phyloP scores from a whole-genome alignment of 1,139 yeast species.

The Scheffersomyces quercinus region DNA sequence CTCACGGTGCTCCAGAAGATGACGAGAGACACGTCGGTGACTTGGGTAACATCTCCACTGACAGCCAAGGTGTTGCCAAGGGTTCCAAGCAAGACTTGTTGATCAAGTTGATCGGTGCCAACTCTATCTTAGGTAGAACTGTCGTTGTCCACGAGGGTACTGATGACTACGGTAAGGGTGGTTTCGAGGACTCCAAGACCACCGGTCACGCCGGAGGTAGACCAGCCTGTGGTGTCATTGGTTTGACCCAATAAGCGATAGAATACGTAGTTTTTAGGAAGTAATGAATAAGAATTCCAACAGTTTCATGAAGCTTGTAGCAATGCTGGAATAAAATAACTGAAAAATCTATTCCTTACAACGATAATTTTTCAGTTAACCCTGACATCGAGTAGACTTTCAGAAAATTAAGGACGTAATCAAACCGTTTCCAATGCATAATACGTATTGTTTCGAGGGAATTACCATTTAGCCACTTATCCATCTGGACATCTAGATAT shows the following conservation, averaged over 20 bases:
- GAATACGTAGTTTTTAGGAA: no score
- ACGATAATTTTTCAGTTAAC: no score
- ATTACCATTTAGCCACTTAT: no score
- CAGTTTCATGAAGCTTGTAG: no score
- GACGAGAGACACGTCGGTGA: constrained; percentile 95
- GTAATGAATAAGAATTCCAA: no score
- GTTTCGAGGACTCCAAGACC: constrained; percentile 87
- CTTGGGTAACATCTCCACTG: constrained; percentile 90
- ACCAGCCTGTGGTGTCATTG: constrained; percentile 99
- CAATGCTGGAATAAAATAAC: no score
- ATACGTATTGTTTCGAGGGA: no score
- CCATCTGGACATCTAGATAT: no score
- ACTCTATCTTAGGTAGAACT: constrained; percentile 91
- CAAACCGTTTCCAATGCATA: no score
- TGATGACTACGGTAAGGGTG: constrained; percentile 97
- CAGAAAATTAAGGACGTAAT: no score
- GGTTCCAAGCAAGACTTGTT: constrained; percentile 79
- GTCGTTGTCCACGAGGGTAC: constrained; percentile 93
- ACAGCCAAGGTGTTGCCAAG: constrained; percentile 83
- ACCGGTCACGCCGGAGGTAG: constrained; percentile 99
- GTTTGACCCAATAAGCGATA: constrained; percentile 50
- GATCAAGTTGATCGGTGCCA: constrained; percentile 78
- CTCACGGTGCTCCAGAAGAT: constrained; percentile 94
- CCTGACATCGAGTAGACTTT: no score
- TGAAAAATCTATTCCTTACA: no score